Base-by-base conservation (phyloP, 345 rosid species). In the Eucalyptus melliodora region DNA sequence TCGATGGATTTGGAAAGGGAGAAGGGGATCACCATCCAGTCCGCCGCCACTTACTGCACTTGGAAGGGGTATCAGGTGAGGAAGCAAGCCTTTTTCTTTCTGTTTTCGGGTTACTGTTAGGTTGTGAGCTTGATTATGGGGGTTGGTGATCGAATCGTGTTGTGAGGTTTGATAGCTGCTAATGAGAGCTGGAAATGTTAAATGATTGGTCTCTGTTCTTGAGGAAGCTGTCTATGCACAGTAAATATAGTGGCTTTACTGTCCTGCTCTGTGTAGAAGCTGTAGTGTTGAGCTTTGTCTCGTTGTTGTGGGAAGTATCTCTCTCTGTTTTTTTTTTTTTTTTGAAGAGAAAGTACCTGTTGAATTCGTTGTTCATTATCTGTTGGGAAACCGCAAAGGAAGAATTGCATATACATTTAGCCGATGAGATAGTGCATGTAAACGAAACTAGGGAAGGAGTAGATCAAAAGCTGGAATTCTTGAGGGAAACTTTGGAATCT, bases 1-100 rank as follows among this genome's bases (percentile, higher is more conserved):
- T 97, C 99, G 49, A 98, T 97, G 99, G 99, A 98, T 89, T 95
- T 98, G 92, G 99, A 98, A 87, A 92, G 99, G 27, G 99, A 98
- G 93, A 98, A 97, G 90, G 99, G 99, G n/a, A 97, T 98, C 90
- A 98, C 99, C 2, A 98, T 98, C 90, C 99, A 98, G 89, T 98
- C 99, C 16, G 99, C 99, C 26, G 99, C 99, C 87, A 98, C 99
- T 4, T 96, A 96, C 92, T 98, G 99, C 47, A 45, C 47, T 45
- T 45, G 99, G 37, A 97, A 96, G 86, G 98, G 89, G 91, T 97
- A 95, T 91, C 94, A 97, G 98, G 99, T 96, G 26, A 23, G 53
- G n/a, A 69, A 69, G 81, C 81, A 8, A 50, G 50, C 90, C 83
- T 40, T 77, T 77, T 77, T 21, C 47, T 37, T 34, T 34, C 37